A percentile compares a stretch with the other conserved stretches of the same genome.
Conservation (phyloP, 345 rosid species). For the Lepidium didymum region DNA sequence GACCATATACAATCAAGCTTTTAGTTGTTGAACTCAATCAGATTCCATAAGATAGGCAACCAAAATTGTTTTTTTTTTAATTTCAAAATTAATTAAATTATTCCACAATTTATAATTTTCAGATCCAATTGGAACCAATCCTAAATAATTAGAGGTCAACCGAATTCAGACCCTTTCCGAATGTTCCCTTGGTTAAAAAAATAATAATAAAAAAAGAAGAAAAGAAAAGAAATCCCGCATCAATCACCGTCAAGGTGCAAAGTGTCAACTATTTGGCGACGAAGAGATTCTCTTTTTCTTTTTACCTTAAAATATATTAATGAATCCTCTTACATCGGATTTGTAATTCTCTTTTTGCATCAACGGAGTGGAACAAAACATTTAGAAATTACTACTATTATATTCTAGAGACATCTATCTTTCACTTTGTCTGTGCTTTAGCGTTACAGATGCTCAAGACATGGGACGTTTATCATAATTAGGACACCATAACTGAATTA, state of each 20-base stretch:
- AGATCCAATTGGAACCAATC: background rate
- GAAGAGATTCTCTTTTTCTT: background rate
- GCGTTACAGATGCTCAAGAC: slow-evolving; percentile 22
- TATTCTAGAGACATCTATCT: background rate
- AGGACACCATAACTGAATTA: slow-evolving; percentile 14
- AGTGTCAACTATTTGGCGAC: slow-evolving; percentile 4
- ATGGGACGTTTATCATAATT: slow-evolving; percentile 24
- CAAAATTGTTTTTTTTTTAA: too few species aligned
- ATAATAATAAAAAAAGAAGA: too few species aligned
- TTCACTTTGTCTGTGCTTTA: slow-evolving; percentile 8
- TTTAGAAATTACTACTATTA: background rate
- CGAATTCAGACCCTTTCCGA: too few species aligned
- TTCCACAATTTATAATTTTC: too few species aligned
- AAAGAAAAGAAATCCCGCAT: too few species aligned
- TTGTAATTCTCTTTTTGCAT: background rate
- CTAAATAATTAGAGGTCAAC: too few species aligned
- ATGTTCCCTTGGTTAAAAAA: too few species aligned
- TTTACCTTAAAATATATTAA: background rate
- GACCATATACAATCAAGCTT: too few species aligned
- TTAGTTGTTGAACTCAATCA: too few species aligned
- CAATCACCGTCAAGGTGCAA: too few species aligned
- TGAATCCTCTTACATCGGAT: slow-evolving; percentile 9
- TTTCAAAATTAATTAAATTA: too few species aligned
- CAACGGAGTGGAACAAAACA: background rate
- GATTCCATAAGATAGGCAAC: too few species aligned